Evolutionary conservation across 768 basidiomycete species (phyloP).

Genomic region (Strobilomyces confusus): DNA sequence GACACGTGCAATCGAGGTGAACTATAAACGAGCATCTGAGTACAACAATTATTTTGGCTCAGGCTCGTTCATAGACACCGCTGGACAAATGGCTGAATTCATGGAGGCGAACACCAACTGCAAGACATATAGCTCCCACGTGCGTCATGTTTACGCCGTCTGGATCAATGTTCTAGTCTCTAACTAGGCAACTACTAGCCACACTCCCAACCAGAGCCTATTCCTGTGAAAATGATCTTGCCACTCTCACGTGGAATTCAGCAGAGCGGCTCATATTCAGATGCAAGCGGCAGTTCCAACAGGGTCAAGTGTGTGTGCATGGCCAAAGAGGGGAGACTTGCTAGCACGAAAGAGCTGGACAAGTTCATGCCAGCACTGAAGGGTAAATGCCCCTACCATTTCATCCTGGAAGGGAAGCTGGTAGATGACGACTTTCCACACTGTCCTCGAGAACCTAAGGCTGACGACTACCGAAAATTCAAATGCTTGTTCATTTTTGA

Average conservation of each 20-base stretch:
- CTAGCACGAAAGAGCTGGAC: too few species aligned
- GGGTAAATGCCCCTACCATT: conserved; percentile 6
- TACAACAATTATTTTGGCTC: background rate
- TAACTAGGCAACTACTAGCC: background rate
- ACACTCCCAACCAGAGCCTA: background rate
- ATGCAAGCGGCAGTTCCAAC: background rate
- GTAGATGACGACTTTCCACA: background rate
- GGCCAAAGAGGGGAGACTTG: background rate
- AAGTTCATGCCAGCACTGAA: conserved; percentile 3
- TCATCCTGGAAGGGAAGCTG: background rate
- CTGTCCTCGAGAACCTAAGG: background rate
- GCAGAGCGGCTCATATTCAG: background rate
- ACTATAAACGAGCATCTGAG: background rate
- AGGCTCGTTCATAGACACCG: background rate
- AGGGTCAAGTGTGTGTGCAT: background rate
- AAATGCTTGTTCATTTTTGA: background rate
- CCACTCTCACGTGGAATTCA: too few species aligned
- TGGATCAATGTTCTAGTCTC: too few species aligned
- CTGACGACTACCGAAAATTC: background rate
- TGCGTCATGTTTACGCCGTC: too few species aligned
- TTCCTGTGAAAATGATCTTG: background rate
- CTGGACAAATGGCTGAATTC: background rate
- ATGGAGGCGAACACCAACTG: background rate
- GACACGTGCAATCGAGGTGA: background rate
- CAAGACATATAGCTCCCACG: background rate